Percentiles rank a stretch among this genome's conserved stretches.
These are phyloP conservation scores for Ascosphaera aggregata DNA, from an alignment of 2,329 filamentous ascomycete genomes.

Conservation along the genomic window DNA sequence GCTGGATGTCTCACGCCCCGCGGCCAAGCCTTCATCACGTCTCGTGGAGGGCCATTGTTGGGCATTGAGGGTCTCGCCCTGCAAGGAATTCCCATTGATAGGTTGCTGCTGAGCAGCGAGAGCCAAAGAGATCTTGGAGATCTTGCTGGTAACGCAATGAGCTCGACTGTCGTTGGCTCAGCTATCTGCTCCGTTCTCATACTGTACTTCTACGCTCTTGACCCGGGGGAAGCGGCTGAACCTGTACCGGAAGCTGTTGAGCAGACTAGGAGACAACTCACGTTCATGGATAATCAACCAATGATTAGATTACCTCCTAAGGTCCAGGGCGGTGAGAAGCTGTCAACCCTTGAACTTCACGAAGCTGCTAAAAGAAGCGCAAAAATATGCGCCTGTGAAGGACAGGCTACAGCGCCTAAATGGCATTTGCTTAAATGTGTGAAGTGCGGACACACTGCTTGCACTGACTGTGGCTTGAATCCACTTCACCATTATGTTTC, in stretches of 20 bases:
- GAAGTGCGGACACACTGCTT: conserved; percentile 31
- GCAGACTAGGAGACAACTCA: conserved; percentile 2
- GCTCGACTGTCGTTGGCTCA: conserved; percentile 43
- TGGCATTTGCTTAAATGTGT: conserved; percentile 24
- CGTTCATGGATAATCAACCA: conserved; percentile 4
- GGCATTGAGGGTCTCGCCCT: conserved; percentile 39
- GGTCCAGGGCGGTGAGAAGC: conserved; percentile 1
- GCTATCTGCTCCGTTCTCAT: conserved; percentile 37
- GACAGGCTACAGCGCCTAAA: conserved; percentile 16
- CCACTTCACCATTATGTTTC: conserved; percentile 25
- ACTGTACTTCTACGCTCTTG: conserved; percentile 11
- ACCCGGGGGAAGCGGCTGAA: conserved; percentile 5
- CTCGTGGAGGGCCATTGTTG: conserved; percentile 34
- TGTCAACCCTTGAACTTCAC: conserved; percentile 7
- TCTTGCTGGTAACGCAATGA: conserved; percentile 62
- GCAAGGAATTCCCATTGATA: conserved; percentile 43
- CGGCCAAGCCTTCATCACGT: conserved; percentile 37
- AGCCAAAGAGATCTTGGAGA: conserved; percentile 38
- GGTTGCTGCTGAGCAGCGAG: conserved; percentile 40
- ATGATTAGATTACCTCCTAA: conserved; percentile 6
- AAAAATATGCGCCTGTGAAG: conserved; percentile 35
- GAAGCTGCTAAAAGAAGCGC: conserved; percentile 13
- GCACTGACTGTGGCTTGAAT: conserved; percentile 29
- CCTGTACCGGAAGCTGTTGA: neutral
- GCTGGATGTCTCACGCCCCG: conserved; percentile 44